Evolutionary conservation across 148 eudicot species (phyloP).

Genomic region (Rhododendron vialii): DNA sequence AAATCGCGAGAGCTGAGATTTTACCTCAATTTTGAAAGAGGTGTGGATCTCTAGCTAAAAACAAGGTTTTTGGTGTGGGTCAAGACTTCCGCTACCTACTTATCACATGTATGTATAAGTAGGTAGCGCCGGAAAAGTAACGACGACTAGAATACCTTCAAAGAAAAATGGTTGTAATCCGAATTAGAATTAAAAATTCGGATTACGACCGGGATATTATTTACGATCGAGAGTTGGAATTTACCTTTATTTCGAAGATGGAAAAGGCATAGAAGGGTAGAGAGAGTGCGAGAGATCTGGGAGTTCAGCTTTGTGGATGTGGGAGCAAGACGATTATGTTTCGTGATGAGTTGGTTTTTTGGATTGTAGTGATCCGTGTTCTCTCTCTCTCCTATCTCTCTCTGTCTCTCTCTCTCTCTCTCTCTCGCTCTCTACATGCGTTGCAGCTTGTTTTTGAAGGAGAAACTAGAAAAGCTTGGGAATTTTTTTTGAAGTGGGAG

Average conservation of each 20-base stretch:
- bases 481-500: not conserved
- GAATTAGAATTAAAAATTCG: not conserved
- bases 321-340: not conserved
- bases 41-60: not conserved
- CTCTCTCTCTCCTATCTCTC: not conserved
- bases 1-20: not conserved
- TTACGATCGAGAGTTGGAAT: not conserved
- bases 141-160: not conserved
- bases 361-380: not conserved
- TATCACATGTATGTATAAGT: too few relatives aligned
- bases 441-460: not conserved
- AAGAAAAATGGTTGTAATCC: not conserved
- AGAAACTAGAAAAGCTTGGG: not conserved
- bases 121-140: not conserved
- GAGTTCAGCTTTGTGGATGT: constrained; percentile 4
- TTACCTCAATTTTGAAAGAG: not conserved
- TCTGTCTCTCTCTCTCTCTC: constrained; percentile 4
- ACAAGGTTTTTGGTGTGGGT: too few relatives aligned
- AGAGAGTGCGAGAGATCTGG: constrained; percentile 13
- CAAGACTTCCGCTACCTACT: not conserved
- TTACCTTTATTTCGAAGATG: not conserved
- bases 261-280: not conserved
- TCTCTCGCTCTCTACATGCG: not conserved
- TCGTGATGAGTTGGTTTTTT: not conserved
- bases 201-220: not conserved